phyloP scores from a whole-genome alignment of 306 rosid genomes.

The Potentilla sterilis region DNA sequence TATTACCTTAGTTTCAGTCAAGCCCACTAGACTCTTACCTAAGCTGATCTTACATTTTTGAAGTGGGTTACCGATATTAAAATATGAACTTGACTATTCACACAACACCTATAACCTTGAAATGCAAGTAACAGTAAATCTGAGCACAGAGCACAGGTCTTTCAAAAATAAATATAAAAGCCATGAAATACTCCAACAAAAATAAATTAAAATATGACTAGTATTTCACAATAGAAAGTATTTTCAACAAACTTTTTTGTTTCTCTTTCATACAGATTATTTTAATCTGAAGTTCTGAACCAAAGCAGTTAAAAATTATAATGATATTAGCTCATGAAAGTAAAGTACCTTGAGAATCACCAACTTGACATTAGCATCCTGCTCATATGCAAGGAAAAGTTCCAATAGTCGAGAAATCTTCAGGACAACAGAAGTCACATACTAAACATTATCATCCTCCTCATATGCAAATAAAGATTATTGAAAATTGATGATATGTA shows the following conservation, averaged over 20 bases:
- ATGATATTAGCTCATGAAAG: constrained; percentile 7
- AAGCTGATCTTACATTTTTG: background rate
- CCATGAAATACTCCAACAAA: background rate
- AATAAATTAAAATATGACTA: background rate
- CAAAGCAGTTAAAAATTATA: background rate
- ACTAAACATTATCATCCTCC: too few species aligned
- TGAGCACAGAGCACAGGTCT: background rate
- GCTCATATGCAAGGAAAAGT: constrained; percentile 50
- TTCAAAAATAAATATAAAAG: background rate
- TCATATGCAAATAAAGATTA: background rate
- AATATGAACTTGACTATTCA: background rate
- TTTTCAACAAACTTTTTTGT: background rate
- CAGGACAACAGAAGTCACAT: constrained; percentile 1
- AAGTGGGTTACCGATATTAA: background rate
- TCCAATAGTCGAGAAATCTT: constrained; percentile 67
- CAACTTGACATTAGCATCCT: constrained; percentile 62
- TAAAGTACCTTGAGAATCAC: constrained; percentile 63
- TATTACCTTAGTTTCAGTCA: background rate
- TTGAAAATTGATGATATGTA: background rate
- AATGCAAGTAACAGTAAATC: background rate
- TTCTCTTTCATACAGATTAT: background rate
- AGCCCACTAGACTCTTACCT: background rate
- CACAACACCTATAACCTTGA: background rate
- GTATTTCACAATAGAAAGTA: background rate
- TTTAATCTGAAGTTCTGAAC: background rate